Evolutionary conservation across 129 eudicot genomes (phyloP).

Genomic region (Scalesia atractyloides): DNA sequence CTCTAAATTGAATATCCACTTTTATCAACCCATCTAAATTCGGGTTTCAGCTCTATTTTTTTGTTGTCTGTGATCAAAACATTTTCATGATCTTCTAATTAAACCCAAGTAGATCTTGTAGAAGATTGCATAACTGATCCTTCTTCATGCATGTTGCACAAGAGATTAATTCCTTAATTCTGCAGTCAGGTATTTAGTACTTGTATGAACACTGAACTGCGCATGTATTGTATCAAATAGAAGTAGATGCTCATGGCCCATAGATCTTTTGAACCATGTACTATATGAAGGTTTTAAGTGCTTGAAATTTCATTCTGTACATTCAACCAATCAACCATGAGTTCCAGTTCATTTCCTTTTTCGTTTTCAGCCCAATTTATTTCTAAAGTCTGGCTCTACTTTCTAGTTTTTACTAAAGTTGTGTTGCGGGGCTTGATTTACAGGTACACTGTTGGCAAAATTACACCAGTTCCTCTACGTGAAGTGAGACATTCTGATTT

Average conservation of each 20-base stretch:
- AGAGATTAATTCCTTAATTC: conserved; percentile 13
- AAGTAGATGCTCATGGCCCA: conserved; percentile 4
- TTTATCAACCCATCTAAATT: conserved; percentile 2
- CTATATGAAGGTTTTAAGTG: neutral
- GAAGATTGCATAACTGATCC: conserved; percentile 6
- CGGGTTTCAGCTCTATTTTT: neutral
- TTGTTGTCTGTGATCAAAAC: neutral
- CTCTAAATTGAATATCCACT: neutral
- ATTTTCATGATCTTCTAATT: conserved; percentile 8
- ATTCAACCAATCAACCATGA: neutral
- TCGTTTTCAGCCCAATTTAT: neutral
- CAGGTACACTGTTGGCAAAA: conserved; percentile 99
- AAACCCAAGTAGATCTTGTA: conserved; percentile 12
- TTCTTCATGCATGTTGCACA: neutral
- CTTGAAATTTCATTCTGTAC: neutral
- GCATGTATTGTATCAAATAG: neutral
- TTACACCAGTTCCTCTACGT: conserved; percentile 95
- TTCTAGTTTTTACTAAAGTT: conserved; percentile 28
- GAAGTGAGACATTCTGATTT: conserved; percentile 91
- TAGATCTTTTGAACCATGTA: neutral
- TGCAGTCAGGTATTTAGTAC: neutral
- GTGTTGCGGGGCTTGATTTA: conserved; percentile 43
- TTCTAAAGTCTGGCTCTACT: conserved; percentile 1
- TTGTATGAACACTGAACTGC: conserved; percentile 5
- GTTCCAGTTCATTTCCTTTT: neutral